Percentiles rank a stretch among this genome's conserved stretches.
phyloP scores from a whole-genome alignment of 2,329 filamentous ascomycete species.

The Escovopsis weberi region DNA sequence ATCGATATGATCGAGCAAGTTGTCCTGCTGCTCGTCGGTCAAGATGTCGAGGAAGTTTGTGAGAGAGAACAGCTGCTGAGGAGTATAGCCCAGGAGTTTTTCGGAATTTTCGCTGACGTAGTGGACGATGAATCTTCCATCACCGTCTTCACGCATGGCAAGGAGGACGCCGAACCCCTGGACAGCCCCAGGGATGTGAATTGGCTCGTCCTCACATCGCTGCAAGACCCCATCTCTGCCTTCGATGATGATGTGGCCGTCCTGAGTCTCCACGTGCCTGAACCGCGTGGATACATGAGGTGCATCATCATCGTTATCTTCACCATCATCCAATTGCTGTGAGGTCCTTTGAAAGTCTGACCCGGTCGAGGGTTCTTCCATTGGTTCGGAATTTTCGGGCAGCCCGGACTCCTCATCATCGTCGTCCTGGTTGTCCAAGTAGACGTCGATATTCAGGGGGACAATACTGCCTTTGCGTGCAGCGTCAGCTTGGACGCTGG shows the following conservation, averaged over 20 bases:
- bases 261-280: slow-evolving; percentile 60
- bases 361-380: neutral
- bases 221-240: slow-evolving; percentile 61
- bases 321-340: slow-evolving; percentile 7
- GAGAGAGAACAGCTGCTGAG: slow-evolving; percentile 59
- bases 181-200: slow-evolving; percentile 70
- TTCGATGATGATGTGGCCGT: slow-evolving; percentile 71
- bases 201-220: slow-evolving; percentile 80
- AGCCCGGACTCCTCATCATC: slow-evolving; percentile 17
- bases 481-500: slow-evolving; percentile 31
- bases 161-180: slow-evolving; percentile 70
- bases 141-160: slow-evolving; percentile 54
- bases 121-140: slow-evolving; percentile 54
- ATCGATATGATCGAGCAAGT: slow-evolving; percentile 72
- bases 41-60: slow-evolving; percentile 72
- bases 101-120: slow-evolving; percentile 72
- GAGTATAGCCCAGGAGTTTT: slow-evolving; percentile 60
- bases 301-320: slow-evolving; percentile 24
- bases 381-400: slow-evolving; percentile 1
- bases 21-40: slow-evolving; percentile 70
- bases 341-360: slow-evolving; percentile 7
- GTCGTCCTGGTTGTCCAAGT: slow-evolving; percentile 13
- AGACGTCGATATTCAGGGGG: slow-evolving; percentile 20
- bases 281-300: slow-evolving; percentile 57
- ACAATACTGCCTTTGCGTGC: slow-evolving; percentile 21